phyloP scores from a whole-genome alignment of 148 eudicot genomes.

The Polygonum aviculare region DNA sequence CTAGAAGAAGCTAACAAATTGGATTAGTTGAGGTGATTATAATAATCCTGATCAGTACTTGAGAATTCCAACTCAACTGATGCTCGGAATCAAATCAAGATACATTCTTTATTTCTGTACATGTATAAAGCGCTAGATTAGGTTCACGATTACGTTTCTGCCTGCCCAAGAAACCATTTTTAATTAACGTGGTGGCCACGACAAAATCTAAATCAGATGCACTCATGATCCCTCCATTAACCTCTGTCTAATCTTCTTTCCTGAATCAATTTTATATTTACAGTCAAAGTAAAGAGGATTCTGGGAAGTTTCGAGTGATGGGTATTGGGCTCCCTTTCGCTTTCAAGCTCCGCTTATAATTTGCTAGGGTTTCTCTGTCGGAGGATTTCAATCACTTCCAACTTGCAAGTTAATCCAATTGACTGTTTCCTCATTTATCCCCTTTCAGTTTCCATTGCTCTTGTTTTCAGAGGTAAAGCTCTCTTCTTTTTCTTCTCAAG shows the following conservation, averaged over 20 bases:
- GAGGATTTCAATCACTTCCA: background rate
- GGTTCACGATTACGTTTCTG: background rate
- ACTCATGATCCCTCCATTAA: background rate
- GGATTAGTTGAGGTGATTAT: background rate
- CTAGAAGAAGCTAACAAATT: background rate
- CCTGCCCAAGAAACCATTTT: background rate
- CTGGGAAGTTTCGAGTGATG: background rate
- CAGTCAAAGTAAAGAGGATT: background rate
- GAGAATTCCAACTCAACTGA: background rate
- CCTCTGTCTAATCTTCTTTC: background rate
- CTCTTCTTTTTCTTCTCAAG: background rate
- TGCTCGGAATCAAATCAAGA: background rate
- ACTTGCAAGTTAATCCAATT: background rate
- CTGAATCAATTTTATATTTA: background rate
- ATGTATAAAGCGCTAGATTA: background rate
- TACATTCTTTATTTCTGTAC: background rate
- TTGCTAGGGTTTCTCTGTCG: background rate
- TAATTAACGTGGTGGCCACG: background rate
- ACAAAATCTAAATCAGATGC: background rate
- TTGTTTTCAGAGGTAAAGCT: background rate
- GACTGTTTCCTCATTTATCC: background rate
- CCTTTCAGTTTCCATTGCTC: background rate
- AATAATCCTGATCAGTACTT: background rate
- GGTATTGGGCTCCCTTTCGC: background rate
- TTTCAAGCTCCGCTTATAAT: background rate